Evolutionary conservation across 768 basidiomycete genomes (phyloP), one percentile per base, ranked within the genome.

Genomic region (Daedaleopsis nitida): DNA sequence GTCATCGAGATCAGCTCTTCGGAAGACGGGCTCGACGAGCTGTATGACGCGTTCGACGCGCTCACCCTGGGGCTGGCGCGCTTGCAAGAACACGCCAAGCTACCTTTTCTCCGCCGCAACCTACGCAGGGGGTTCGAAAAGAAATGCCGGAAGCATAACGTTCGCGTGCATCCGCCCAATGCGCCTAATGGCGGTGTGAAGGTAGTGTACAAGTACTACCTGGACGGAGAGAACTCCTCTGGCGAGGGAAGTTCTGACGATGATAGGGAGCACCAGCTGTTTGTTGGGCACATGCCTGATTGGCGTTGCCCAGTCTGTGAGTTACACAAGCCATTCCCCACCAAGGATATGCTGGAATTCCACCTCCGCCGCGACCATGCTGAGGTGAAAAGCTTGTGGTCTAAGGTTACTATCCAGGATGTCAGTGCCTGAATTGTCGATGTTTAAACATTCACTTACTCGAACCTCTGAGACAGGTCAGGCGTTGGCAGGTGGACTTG

Each of bases 81-180:
- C 7, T 27, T 68, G 17, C 39, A 50, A 50, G 16, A 60, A 14
- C 47, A 35, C 9, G 14, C 32, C 4, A 75, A 74, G 53, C 76
- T 88, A 6, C 88, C 88, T 0, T 89, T 89, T 67, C 74, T 87
- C 21, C 73, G 69, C 27, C 81, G 84, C 12, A 84, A 83, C 64
- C 66, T 89, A 17, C 75, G 77, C 14, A 65, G 52, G 3, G 83
- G 83, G 1, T 89, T 89, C 66, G 61, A 57, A n/a, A 42, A 61
- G 19, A 75, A 75, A 21, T 88, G 86, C 67, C 63, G 56, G 32
- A 61, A 55, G 39, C 65, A 73, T 14, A 73, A 75, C 11, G 67
- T 87, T 27, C 73, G 76, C 4, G 73, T 73, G 19, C 54, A 67
- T 45, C 62, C 69, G 42, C 55, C 60, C 49, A 56, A 66, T 60